Evolutionary conservation across 2,329 filamentous ascomycete species (phyloP), one percentile per base, ranked within the genome.

Genomic region (Fusarium gaditjirri): DNA sequence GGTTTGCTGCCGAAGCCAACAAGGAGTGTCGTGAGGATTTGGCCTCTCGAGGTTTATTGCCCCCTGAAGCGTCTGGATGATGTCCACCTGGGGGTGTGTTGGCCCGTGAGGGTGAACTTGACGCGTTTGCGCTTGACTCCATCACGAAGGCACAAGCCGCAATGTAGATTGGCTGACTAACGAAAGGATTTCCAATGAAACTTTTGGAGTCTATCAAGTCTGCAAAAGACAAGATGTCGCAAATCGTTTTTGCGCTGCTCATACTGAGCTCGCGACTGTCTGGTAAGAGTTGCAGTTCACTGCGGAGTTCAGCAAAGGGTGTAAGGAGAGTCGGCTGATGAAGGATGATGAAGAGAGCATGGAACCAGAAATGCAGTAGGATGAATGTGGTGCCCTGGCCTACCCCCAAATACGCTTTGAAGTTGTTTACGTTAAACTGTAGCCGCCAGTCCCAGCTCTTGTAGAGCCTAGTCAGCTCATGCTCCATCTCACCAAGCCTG

Each of bases 221-320:
- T 1, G 94, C 93, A 80, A 97, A 97, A 2, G 93, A 92, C 13
- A 97, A 82, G 21, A 97, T 97, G 75, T 97, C 94, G 38, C 93
- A 94, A 67, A 97, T 96, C 0, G 94, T 97, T 83, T 97, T 97
- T 17, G 94, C 94, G 29, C 93, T 95, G 19, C 93, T 95, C 92
- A 95, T 95, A 67, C 93, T 94, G 9, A 91, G 80, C 78, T 96
- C 93, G 61, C 93, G 90, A 72, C 93, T 96, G 77, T 96, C 93
- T 0, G 92, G 89, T 41, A 94, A 89, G 2, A 97, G 85, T 61
- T 94, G 92, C 54, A 93, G 87, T 58, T 92, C 91, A 62, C 83
- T 84, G 47, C 82, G 84, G 38, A 87, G 79, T 19, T 84, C 82
- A n/a, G 86, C 86, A 75, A 96, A 94, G 0, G 92, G 93, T 52